Evolutionary conservation across 2,329 filamentous ascomycete species (phyloP).

Genomic region (Bimuria novae-zelandiae): DNA sequence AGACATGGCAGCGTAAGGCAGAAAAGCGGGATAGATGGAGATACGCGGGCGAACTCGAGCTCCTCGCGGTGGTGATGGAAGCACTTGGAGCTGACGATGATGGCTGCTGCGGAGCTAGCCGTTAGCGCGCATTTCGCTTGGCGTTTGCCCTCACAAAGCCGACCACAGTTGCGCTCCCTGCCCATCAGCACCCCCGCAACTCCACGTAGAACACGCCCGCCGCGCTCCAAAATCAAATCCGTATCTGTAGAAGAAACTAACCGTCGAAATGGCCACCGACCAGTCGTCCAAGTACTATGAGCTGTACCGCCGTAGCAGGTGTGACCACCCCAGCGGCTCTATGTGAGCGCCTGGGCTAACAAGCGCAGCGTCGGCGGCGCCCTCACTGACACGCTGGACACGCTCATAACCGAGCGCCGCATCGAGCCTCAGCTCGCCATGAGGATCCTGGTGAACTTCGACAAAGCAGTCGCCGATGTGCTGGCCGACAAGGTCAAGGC

Average conservation of each 20-base stretch:
- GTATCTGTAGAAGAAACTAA: too few species aligned
- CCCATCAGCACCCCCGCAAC: too few species aligned
- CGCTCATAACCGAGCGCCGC: conserved; percentile 88
- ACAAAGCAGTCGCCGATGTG: conserved; percentile 88
- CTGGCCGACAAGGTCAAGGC: conserved; percentile 91
- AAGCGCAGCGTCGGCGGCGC: conserved; percentile 80
- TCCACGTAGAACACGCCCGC: neutral
- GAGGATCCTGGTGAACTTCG: conserved; percentile 96
- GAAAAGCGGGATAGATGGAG: conserved; percentile 27
- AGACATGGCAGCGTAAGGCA: conserved; percentile 61
- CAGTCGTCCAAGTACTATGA: conserved; percentile 75
- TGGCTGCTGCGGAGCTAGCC: conserved; percentile 33
- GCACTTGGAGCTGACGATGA: conserved; percentile 32
- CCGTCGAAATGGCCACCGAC: conserved; percentile 32
- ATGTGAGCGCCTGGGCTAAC: conserved; percentile 30
- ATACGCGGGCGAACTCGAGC: conserved; percentile 31
- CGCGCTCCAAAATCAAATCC: neutral
- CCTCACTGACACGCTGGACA: conserved; percentile 95
- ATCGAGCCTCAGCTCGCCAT: conserved; percentile 98
- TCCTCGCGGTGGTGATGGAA: conserved; percentile 30
- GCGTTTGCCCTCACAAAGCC: too few species aligned
- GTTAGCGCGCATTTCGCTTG: too few species aligned
- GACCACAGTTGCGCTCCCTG: too few species aligned
- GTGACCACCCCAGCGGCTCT: conserved; percentile 11
- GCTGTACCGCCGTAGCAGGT: conserved; percentile 96